Evolutionary conservation across 257 asterid species (phyloP).

Genomic region (Linderniella brevidens): DNA sequence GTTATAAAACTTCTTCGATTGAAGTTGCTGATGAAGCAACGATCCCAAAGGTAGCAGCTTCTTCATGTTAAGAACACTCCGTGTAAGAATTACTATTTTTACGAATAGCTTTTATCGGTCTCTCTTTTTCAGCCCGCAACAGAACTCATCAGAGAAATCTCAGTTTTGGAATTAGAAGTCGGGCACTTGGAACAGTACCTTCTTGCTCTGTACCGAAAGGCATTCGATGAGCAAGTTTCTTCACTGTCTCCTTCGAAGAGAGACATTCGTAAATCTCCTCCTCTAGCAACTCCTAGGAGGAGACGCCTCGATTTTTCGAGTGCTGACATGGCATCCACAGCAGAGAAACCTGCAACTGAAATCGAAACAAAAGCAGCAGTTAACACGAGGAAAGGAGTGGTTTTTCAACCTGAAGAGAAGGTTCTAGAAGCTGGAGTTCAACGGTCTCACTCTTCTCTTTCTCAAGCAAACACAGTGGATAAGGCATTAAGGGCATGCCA

Average conservation of each 20-base stretch:
- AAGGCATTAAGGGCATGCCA: conserved; percentile 74
- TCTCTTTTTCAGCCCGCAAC: conserved; percentile 69
- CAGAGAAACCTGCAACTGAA: conserved; percentile 17
- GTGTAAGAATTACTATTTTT: no score
- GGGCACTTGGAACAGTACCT: conserved; percentile 93
- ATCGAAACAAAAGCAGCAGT: conserved; percentile 16
- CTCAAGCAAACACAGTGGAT: conserved; percentile 39
- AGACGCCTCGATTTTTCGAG: conserved; percentile 60
- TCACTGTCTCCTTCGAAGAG: conserved; percentile 40
- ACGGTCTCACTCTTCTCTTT: conserved; percentile 74
- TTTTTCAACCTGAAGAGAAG: conserved; percentile 32
- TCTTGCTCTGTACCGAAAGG: conserved; percentile 75
- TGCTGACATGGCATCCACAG: conserved; percentile 22
- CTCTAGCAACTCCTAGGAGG: conserved; percentile 52
- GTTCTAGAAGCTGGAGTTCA: conserved; percentile 36
- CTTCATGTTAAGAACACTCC: no score
- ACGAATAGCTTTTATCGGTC: neutral
- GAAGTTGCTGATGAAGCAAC: conserved; percentile 14
- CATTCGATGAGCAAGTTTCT: conserved; percentile 63
- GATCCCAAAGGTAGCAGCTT: conserved; percentile 35
- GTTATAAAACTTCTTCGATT: conserved; percentile 25
- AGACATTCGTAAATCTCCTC: conserved; percentile 25
- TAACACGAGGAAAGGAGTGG: conserved; percentile 22
- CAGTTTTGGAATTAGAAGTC: conserved; percentile 84
- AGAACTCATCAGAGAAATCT: conserved; percentile 78